A percentile compares a stretch with the other conserved stretches of the same genome.
These are phyloP conservation scores for Fusarium armeniacum DNA, from an alignment of 2,329 filamentous ascomycete genomes.

Conservation along the genomic window DNA sequence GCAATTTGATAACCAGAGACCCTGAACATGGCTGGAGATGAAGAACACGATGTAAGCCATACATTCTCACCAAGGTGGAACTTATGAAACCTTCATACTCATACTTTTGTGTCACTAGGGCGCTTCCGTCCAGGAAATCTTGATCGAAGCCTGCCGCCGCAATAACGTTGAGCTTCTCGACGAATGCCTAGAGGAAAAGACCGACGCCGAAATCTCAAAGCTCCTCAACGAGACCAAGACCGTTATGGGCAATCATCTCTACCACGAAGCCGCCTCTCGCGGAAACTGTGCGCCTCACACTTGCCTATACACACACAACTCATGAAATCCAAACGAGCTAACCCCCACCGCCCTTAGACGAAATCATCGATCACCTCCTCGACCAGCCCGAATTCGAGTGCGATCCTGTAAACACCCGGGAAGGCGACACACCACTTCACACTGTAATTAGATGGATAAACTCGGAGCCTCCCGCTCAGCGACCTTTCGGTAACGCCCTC, in stretches of 20 bases:
- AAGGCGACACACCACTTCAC: conserved; percentile 85
- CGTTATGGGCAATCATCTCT: conserved; percentile 86
- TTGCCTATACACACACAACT: conserved; percentile 1
- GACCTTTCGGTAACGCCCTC: conserved; percentile 74
- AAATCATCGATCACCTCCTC: conserved; percentile 84
- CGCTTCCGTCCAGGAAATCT: conserved; percentile 84
- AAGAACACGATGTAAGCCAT: conserved; percentile 55
- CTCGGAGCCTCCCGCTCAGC: conserved; percentile 72
- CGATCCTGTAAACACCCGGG: conserved; percentile 78
- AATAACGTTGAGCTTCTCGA: conserved; percentile 90
- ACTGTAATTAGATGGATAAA: conserved; percentile 83
- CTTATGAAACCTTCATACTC: not conserved
- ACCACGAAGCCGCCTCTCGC: conserved; percentile 88
- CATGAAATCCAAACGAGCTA: conserved; percentile 30
- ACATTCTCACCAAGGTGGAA: not conserved
- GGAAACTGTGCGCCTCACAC: conserved; percentile 81
- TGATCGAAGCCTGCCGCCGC: conserved; percentile 92
- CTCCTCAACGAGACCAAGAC: conserved; percentile 90
- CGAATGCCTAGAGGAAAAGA: conserved; percentile 75
- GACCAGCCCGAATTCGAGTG: conserved; percentile 89
- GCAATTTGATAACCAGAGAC: conserved; percentile 12
- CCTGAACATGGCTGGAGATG: conserved; percentile 49
- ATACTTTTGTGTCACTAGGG: conserved; percentile 67
- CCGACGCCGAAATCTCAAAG: conserved; percentile 75
- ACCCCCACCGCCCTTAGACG: conserved; percentile 65